Evolutionary conservation across 148 eudicot species (phyloP).

Genomic region (Salicornia ramosissima): DNA sequence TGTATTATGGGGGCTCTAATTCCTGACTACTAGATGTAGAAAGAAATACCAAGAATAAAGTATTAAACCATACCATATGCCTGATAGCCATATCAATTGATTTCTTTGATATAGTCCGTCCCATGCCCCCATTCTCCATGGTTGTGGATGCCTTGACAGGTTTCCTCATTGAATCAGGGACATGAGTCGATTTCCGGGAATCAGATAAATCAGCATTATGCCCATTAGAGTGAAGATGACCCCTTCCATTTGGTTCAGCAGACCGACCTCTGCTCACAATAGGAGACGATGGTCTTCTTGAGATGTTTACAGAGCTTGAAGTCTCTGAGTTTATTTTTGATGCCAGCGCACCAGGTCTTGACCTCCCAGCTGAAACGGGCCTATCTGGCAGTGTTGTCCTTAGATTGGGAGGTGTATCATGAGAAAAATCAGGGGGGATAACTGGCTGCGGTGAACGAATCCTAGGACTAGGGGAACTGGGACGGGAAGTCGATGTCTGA

Average conservation of each 20-base stretch:
- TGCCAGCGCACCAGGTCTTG: conserved; percentile 66
- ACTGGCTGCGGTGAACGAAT: conserved; percentile 66
- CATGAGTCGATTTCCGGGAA: conserved; percentile 46
- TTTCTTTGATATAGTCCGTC: conserved; percentile 88
- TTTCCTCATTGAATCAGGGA: conserved; percentile 59
- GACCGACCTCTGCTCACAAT: conserved; percentile 60
- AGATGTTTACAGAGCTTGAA: conserved; percentile 36
- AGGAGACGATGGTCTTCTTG: conserved; percentile 83
- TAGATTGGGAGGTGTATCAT: conserved; percentile 88
- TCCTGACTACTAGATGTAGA: conserved; percentile 9
- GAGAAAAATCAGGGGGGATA: conserved; percentile 73
- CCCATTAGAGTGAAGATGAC: conserved; percentile 45
- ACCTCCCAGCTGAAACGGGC: conserved; percentile 89
- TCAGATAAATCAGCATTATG: conserved; percentile 44
- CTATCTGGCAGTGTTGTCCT: conserved; percentile 82
- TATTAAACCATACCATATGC: conserved; percentile 64
- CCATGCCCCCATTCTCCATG: conserved; percentile 63
- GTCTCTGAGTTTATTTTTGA: conserved; percentile 50
- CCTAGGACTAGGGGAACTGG: conserved; percentile 90
- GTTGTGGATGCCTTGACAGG: conserved; percentile 50
- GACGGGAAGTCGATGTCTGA: conserved; percentile 55
- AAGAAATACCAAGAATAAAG: neutral
- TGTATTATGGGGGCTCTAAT: neutral
- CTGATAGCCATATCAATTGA: conserved; percentile 93
- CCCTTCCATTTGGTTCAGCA: conserved; percentile 55